phyloP scores from a whole-genome alignment of 495 filamentous ascomycete genomes.

The Daldinia caldariorum region DNA sequence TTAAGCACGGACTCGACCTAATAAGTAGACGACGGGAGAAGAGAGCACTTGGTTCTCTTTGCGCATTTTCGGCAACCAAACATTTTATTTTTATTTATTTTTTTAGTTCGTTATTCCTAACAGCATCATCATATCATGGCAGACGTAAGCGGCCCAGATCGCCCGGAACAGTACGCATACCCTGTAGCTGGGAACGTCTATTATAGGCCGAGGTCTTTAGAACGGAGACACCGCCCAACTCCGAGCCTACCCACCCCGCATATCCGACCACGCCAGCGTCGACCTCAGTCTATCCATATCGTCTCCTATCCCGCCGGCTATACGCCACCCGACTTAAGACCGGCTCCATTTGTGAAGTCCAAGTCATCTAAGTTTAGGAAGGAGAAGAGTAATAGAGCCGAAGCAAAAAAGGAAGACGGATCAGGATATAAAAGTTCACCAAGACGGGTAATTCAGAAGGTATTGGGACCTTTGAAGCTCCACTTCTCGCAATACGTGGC shows the following conservation, averaged over 20 bases:
- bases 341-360: constrained; percentile 35
- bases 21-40: constrained; percentile 16
- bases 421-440: constrained; percentile 36
- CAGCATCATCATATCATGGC: constrained; percentile 38
- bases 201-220: constrained; percentile 52
- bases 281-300: constrained; percentile 66
- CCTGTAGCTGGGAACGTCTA: constrained; percentile 53
- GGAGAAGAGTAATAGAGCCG: constrained; percentile 40
- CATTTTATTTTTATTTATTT: constrained; percentile 29
- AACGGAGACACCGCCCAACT: constrained; percentile 46
- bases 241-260: constrained; percentile 57
- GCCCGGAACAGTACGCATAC: constrained; percentile 47
- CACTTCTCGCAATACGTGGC: constrained; percentile 35
- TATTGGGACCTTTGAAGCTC: constrained; percentile 52
- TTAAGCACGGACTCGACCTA: constrained; percentile 13
- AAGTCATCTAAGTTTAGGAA: constrained; percentile 45
- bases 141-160: constrained; percentile 39
- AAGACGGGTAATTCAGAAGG: constrained; percentile 52
- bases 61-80: constrained; percentile 25
- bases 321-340: constrained; percentile 59
- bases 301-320: constrained; percentile 63
- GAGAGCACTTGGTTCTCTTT: constrained; percentile 1
- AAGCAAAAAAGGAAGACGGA: constrained; percentile 41
- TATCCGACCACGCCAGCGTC: constrained; percentile 61
- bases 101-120: constrained; percentile 43